Conservation (phyloP, 257 asterid genomes). For the Solanum okadae region DNA sequence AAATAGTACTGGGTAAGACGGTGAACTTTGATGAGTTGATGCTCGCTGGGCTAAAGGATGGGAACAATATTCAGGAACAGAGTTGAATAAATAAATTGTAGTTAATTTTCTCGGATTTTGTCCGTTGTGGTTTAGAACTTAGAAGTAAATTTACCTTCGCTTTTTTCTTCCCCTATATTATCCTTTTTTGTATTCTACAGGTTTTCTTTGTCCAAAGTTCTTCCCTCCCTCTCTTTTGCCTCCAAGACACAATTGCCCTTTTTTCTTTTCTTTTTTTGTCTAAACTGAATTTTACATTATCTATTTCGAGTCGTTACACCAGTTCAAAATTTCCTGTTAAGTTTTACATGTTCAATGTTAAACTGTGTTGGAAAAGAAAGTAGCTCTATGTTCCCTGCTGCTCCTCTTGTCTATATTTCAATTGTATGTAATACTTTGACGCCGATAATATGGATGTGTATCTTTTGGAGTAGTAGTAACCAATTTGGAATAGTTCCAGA, state of each 20-base stretch:
- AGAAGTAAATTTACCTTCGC: not conserved
- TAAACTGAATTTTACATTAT: not conserved
- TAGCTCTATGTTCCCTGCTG: not conserved
- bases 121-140: not conserved
- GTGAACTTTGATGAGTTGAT: conserved; percentile 61
- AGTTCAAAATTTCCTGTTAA: not conserved
- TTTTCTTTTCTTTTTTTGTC: not conserved
- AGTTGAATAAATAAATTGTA: not conserved
- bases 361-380: not conserved
- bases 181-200: not conserved
- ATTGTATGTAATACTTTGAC: not conserved
- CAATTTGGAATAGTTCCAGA: not conserved
- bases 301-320: not conserved
- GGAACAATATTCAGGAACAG: conserved; percentile 34
- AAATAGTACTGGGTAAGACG: conserved; percentile 59
- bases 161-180: not conserved
- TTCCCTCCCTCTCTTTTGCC: not conserved
- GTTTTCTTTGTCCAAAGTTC: not conserved
- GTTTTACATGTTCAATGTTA: not conserved
- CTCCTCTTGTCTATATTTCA: not conserved
- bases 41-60: conserved; percentile 44
- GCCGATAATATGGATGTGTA: not conserved
- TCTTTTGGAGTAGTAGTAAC: too few relatives aligned
- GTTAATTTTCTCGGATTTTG: not conserved
- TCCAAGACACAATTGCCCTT: not conserved